Evolutionary conservation across 305 asterid genomes (phyloP).

Genomic region (Fraxinus sp.): DNA sequence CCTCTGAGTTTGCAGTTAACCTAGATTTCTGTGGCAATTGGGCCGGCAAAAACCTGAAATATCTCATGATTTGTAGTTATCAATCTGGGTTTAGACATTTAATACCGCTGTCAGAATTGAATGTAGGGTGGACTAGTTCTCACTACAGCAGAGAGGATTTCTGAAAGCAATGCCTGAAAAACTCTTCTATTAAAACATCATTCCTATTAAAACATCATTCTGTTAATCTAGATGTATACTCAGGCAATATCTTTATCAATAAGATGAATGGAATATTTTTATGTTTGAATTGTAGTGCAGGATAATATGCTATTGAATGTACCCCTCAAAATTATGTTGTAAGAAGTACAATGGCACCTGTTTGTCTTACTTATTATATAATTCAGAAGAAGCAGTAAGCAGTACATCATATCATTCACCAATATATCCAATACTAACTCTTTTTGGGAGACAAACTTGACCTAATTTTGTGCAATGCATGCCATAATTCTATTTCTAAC

Average conservation of each 20-base stretch:
- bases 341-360: background rate
- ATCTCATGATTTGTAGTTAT: background rate
- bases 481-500: constrained; percentile 13
- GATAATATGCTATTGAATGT: too few relatives aligned
- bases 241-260: background rate
- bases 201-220: background rate
- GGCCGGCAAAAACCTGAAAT: background rate
- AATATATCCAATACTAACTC: background rate
- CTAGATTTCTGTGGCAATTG: background rate
- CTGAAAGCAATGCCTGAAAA: background rate
- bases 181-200: background rate
- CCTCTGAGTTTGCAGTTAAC: background rate
- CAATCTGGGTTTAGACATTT: background rate
- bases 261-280: background rate
- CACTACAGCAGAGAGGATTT: background rate
- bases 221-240: background rate
- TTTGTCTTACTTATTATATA: background rate
- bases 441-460: background rate
- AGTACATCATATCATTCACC: background rate
- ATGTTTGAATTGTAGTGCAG: background rate
- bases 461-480: background rate
- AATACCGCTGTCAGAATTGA: background rate
- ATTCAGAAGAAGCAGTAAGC: background rate
- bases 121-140: background rate
- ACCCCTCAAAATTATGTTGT: background rate